Evolutionary conservation across 2,329 filamentous ascomycete genomes (phyloP).

Genomic region (Epichloe glyceriae): DNA sequence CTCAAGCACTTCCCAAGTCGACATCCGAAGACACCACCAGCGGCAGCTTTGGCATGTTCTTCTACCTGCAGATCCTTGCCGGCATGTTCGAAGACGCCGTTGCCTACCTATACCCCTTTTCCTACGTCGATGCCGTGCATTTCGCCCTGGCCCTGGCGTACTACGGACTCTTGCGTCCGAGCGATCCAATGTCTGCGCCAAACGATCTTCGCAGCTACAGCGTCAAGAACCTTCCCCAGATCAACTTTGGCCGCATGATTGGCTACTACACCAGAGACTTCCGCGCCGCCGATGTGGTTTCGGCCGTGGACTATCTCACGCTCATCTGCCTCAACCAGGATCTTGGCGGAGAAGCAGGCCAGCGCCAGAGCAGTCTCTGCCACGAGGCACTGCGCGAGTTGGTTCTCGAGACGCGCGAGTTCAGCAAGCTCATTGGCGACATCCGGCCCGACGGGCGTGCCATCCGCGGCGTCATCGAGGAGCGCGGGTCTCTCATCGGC

Average conservation of each 20-base stretch:
- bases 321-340: constrained; percentile 88
- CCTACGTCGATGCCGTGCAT: constrained; percentile 87
- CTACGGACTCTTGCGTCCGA: constrained; percentile 79
- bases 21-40: constrained; percentile 60
- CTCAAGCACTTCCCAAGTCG: constrained; percentile 78
- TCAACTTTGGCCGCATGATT: constrained; percentile 89
- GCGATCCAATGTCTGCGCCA: constrained; percentile 62
- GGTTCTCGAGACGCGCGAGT: constrained; percentile 92
- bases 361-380: constrained; percentile 68
- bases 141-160: constrained; percentile 82
- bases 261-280: constrained; percentile 96
- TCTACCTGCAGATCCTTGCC: constrained; percentile 79
- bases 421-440: constrained; percentile 85
- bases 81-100: constrained; percentile 93
- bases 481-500: constrained; percentile 69
- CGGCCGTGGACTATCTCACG: constrained; percentile 84
- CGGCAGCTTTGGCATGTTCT: constrained; percentile 77
- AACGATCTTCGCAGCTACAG: constrained; percentile 58
- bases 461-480: constrained; percentile 76
- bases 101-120: constrained; percentile 80
- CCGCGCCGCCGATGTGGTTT: constrained; percentile 75
- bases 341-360: constrained; percentile 58
- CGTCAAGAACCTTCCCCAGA: constrained; percentile 59
- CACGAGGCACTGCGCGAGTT: constrained; percentile 89
- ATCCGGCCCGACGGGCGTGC: constrained; percentile 75